Base-by-base conservation (phyloP, 2,329 filamentous ascomycete genomes). In the Aspergillus brasiliensis region DNA sequence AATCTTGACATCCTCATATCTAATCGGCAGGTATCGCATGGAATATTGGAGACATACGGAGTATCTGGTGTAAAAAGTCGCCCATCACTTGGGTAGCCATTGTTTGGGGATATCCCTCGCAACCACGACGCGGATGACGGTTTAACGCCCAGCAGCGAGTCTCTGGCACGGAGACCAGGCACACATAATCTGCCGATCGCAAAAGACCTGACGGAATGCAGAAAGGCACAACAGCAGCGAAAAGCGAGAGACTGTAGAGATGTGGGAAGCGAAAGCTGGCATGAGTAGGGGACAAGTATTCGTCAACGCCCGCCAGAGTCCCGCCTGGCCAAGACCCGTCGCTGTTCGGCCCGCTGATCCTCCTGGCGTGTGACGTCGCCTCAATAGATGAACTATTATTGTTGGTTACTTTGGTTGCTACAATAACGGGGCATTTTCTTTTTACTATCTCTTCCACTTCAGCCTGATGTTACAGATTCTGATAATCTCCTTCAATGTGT, bases 1-100 rank as follows among this genome's bases (percentile, higher is more conserved):
- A 34, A 17, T 31, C 17, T 27, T 27, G 23, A 27, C 25, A n/a
- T 25, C 3, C 38, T 17, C 40, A n/a, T 48, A 4, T 17, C 8
- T 8, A 23, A n/a, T 1, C 2, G 3, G 11, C 27, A 31, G 8
- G 7, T 8, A 25, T 23, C 42, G 56, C 46, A 52, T 27, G 21
- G 31, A 31, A 15, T 21, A 25, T 38, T 38, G 40, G 27, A 44
- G 5, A 72, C 76, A 59, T 74, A 78, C 76, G 70, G 47, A 78
- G 67, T 53, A 77, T 62, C 56, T 71, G 68, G 63, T 73, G 68
- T 60, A 73, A 62, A 60, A 71, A 65, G 52, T 76, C 70, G 65
- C 73, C 71, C 67, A 75, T 69, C 23, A 76, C 27, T 68, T 72
- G 73, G 59, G 65, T 63, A 61, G 74, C 74, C 76, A 78, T 78